Evolutionary conservation across 2,329 filamentous ascomycete species (phyloP).

Genomic region (Leptodontidium sp.): DNA sequence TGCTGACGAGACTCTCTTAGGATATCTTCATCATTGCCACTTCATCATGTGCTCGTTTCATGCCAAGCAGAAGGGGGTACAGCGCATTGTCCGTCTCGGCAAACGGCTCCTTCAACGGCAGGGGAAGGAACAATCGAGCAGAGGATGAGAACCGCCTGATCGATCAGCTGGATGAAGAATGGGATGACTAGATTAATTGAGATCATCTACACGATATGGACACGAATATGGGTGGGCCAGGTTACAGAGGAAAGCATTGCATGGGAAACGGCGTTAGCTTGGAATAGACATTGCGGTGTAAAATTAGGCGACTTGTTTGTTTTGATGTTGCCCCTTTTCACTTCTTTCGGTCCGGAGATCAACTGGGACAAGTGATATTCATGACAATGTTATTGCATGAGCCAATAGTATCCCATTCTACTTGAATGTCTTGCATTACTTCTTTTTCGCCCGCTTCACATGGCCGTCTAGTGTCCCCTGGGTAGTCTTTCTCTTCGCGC

Average conservation of each 20-base stretch:
- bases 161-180: slow-evolving; percentile 95
- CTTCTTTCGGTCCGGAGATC: background rate
- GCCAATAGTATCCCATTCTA: background rate
- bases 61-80: slow-evolving; percentile 74
- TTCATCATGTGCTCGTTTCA: slow-evolving; percentile 72
- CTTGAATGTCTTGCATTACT: background rate
- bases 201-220: background rate
- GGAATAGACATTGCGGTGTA: slow-evolving; percentile 23
- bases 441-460: slow-evolving; percentile 37
- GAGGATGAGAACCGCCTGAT: slow-evolving; percentile 95
- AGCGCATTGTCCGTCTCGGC: slow-evolving; percentile 66
- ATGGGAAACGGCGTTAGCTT: slow-evolving; percentile 13
- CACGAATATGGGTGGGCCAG: slow-evolving; percentile 10
- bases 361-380: background rate
- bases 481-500: slow-evolving; percentile 31
- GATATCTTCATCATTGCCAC: slow-evolving; percentile 73
- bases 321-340: background rate
- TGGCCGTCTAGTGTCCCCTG: slow-evolving; percentile 39
- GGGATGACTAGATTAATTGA: slow-evolving; percentile 74
- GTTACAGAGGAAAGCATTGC: slow-evolving; percentile 7
- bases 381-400: background rate
- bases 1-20: slow-evolving; percentile 50
- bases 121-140: slow-evolving; percentile 38
- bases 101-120: slow-evolving; percentile 54
- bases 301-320: slow-evolving; percentile 13